phyloP scores from a whole-genome alignment of 2,329 filamentous ascomycete species.

The Fusarium brevicatenulatum region DNA sequence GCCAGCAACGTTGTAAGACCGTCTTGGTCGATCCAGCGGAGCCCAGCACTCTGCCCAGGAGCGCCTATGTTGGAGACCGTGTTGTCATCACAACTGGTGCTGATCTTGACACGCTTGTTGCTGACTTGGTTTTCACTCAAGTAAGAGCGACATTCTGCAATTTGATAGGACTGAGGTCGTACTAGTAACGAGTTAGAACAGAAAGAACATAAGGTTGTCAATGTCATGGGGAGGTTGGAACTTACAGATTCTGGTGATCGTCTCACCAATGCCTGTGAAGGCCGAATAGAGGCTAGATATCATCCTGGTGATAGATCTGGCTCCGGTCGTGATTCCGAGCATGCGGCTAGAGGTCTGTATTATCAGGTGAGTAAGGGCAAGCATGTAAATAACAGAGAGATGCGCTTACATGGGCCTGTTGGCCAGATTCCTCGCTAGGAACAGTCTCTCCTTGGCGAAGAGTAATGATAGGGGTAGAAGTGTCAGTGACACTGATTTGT shows the following conservation, averaged over 20 bases:
- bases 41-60: background rate
- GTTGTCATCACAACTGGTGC: constrained; percentile 16
- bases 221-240: background rate
- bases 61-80: background rate
- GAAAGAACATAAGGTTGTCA: background rate
- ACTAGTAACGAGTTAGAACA: constrained; percentile 32
- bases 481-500: constrained; percentile 27
- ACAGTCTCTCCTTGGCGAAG: constrained; percentile 29
- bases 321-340: constrained; percentile 29
- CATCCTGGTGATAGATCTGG: constrained; percentile 45
- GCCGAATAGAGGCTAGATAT: constrained; percentile 43
- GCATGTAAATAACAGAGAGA: background rate
- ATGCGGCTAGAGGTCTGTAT: constrained; percentile 35
- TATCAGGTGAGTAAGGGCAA: background rate
- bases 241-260: constrained; percentile 41
- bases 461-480: constrained; percentile 25
- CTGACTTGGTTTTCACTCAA: constrained; percentile 34
- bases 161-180: constrained; percentile 36
- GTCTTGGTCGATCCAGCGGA: constrained; percentile 44
- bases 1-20: constrained; percentile 38
- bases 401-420: constrained; percentile 25
- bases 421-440: constrained; percentile 11
- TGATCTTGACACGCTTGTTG: constrained; percentile 45
- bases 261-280: constrained; percentile 43
- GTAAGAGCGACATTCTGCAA: constrained; percentile 42